Conservation (phyloP, 2,329 filamentous ascomycete genomes). For the Tolypocladium tundrense region DNA sequence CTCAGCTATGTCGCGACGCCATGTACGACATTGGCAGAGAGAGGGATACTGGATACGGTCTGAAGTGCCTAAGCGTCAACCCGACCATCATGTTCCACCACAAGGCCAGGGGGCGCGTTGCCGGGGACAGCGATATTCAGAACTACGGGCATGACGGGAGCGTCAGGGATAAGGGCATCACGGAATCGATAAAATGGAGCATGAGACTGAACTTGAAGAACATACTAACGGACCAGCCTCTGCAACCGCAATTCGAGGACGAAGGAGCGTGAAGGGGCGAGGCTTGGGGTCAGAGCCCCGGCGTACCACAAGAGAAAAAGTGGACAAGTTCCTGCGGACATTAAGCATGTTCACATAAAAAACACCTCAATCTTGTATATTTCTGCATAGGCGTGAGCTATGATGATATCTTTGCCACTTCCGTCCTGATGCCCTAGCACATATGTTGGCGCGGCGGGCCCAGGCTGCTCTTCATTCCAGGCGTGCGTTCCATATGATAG, state of each 20-base stretch:
- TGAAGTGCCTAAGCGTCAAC: constrained; percentile 21
- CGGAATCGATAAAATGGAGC: constrained; percentile 21
- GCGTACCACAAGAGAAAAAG: not conserved
- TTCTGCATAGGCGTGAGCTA: not conserved
- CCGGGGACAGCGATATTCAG: constrained; percentile 21
- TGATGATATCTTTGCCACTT: not conserved
- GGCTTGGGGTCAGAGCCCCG: not conserved
- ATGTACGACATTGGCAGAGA: constrained; percentile 11
- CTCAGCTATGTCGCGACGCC: constrained; percentile 32
- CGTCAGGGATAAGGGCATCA: constrained; percentile 16
- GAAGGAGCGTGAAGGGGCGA: not conserved
- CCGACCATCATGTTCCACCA: constrained; percentile 25
- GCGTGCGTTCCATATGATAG: not conserved
- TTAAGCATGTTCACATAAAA: not conserved
- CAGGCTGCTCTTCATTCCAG: not conserved
- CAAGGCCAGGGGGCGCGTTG: constrained; percentile 14
- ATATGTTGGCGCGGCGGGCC: not conserved
- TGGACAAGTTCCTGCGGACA: too few species aligned
- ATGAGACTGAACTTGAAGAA: constrained; percentile 19
- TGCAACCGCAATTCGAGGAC: constrained; percentile 13
- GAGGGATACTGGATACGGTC: not conserved
- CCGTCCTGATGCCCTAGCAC: not conserved
- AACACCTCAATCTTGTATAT: not conserved
- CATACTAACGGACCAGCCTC: constrained; percentile 13
- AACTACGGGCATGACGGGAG: constrained; percentile 7